Conservation (phyloP, 2,329 filamentous ascomycete species). For the Pseudocercospora fuligena region DNA sequence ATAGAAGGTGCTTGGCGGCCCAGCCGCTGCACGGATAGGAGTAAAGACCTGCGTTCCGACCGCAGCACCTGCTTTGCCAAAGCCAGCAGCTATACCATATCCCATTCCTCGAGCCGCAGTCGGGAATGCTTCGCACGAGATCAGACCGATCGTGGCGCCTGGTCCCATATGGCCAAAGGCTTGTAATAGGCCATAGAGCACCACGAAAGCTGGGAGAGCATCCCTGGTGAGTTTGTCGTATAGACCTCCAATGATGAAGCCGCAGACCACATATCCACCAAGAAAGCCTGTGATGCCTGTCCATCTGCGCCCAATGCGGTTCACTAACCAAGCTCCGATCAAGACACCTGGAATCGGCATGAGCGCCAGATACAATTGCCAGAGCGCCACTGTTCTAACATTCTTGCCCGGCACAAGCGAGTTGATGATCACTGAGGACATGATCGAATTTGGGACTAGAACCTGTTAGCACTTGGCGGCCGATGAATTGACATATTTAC, state of each 20-base stretch:
- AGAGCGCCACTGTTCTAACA: conserved; percentile 53
- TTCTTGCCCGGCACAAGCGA: conserved; percentile 39
- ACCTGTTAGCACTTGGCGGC: conserved; percentile 44
- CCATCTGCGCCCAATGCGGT: conserved; percentile 55
- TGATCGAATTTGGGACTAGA: conserved; percentile 51
- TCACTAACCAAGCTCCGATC: conserved; percentile 55
- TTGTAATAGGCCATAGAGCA: conserved; percentile 59
- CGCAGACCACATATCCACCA: conserved; percentile 56
- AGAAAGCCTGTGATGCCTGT: conserved; percentile 58
- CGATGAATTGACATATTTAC: conserved; percentile 52
- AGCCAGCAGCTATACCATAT: conserved; percentile 57
- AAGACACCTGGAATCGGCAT: conserved; percentile 57
- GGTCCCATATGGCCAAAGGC: conserved; percentile 57
- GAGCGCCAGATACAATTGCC: conserved; percentile 53
- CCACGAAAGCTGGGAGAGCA: conserved; percentile 55
- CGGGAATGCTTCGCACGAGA: conserved; percentile 58
- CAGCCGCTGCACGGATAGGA: conserved; percentile 44
- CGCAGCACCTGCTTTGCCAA: conserved; percentile 59
- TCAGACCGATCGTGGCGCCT: conserved; percentile 56
- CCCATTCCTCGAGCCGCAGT: conserved; percentile 59
- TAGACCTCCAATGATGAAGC: conserved; percentile 57
- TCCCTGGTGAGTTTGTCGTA: conserved; percentile 54
- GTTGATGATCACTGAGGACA: conserved; percentile 51
- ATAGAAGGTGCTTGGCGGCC: conserved; percentile 31
- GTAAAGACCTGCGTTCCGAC: conserved; percentile 58